Evolutionary conservation across 306 rosid genomes (phyloP).

Genomic region (Acacia melanoxylon): DNA sequence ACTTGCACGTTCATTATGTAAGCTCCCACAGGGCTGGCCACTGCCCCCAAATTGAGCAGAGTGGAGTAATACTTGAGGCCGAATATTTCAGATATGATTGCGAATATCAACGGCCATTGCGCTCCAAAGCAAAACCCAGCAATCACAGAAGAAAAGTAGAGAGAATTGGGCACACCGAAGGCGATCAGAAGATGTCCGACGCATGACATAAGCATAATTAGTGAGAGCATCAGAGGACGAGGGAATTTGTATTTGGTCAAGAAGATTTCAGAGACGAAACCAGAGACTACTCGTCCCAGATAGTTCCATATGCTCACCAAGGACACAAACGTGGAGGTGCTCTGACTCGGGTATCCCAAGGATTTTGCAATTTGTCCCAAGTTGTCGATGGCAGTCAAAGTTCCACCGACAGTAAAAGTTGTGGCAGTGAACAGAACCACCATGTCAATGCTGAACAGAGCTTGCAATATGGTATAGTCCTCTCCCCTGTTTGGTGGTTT

Average conservation of each 20-base stretch:
- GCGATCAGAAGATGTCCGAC: constrained; percentile 69
- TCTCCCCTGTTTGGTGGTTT: constrained; percentile 71
- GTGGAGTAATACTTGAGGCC: constrained; percentile 78
- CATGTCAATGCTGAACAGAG: constrained; percentile 74
- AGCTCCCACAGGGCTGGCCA: constrained; percentile 61
- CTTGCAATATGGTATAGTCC: constrained; percentile 69
- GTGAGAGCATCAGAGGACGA: constrained; percentile 55
- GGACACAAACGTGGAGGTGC: constrained; percentile 63
- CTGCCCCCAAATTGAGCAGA: constrained; percentile 48
- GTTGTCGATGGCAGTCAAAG: constrained; percentile 68
- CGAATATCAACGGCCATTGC: constrained; percentile 62
- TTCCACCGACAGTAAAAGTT: constrained; percentile 57
- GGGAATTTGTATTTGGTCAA: constrained; percentile 60
- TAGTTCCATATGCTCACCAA: constrained; percentile 81
- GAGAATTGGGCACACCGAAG: constrained; percentile 52
- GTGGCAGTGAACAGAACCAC: constrained; percentile 43
- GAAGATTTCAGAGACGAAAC: constrained; percentile 59
- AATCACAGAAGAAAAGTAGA: constrained; percentile 57
- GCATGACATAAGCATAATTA: constrained; percentile 52
- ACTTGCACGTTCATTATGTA: constrained; percentile 60
- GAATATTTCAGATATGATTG: constrained; percentile 70
- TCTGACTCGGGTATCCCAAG: constrained; percentile 48
- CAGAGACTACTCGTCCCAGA: constrained; percentile 52
- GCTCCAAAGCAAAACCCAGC: constrained; percentile 75
- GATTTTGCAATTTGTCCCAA: constrained; percentile 73